A percentile compares a stretch with the other conserved stretches of the same genome.
Evolutionary conservation across 1,284 basidiomycete species (phyloP).

Genomic region (Xanthoconium separans): DNA sequence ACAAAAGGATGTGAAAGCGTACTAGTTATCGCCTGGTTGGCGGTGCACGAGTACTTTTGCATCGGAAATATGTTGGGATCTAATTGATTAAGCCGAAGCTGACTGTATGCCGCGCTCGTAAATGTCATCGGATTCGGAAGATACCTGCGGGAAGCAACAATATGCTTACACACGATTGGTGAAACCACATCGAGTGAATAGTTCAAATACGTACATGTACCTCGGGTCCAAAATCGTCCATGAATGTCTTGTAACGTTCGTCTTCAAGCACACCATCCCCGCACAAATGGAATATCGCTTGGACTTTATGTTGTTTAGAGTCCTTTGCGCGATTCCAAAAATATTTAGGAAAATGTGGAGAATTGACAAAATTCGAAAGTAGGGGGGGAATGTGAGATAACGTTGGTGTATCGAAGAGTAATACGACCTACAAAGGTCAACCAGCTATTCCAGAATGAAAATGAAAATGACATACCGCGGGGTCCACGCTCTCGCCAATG

Average conservation of each 20-base stretch:
- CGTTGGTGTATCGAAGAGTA: conserved; percentile 64
- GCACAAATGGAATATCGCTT: conserved; percentile 65
- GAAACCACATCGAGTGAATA: not conserved
- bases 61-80: conserved; percentile 76
- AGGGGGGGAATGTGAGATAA: conserved; percentile 61
- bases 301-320: conserved; percentile 47
- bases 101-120: conserved; percentile 70
- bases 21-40: conserved; percentile 46
- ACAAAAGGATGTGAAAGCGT: conserved; percentile 13
- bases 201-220: conserved; percentile 49
- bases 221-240: conserved; percentile 57
- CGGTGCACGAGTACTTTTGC: conserved; percentile 51
- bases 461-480: conserved; percentile 39
- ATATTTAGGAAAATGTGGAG: conserved; percentile 50
- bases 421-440: conserved; percentile 43
- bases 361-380: conserved; percentile 49
- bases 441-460: not conserved
- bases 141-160: conserved; percentile 62
- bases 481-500: conserved; percentile 50
- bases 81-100: conserved; percentile 70
- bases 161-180: conserved; percentile 48
- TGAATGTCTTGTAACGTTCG: conserved; percentile 68
- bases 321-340: conserved; percentile 43
- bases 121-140: conserved; percentile 71
- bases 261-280: conserved; percentile 71